Percentiles rank a stretch among this genome's conserved stretches.
Conservation (phyloP, 805 yeast species). For the Wickerhamiella hasegawae region DNA sequence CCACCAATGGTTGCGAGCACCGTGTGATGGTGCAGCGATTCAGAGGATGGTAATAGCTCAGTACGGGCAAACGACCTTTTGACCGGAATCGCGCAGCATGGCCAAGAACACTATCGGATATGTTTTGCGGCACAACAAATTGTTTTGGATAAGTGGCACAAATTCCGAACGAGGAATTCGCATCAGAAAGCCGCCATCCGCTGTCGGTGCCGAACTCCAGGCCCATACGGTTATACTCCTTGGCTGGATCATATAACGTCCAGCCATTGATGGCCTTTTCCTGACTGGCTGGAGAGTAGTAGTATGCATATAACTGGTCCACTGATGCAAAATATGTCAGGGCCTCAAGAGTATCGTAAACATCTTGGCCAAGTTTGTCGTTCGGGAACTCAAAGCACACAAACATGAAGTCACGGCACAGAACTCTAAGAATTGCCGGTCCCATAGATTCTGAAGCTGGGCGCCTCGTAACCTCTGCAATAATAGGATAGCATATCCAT, state of each 20-base stretch:
- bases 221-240: constrained; percentile 68
- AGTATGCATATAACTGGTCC: constrained; percentile 61
- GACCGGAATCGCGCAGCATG: constrained; percentile 82
- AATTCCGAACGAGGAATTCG: constrained; percentile 41
- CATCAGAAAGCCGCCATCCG: constrained; percentile 54
- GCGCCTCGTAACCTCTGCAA: constrained; percentile 28
- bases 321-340: constrained; percentile 40
- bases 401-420: constrained; percentile 74
- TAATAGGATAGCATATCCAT: constrained; percentile 86
- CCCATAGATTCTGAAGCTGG: constrained; percentile 8
- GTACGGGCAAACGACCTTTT: constrained; percentile 66
- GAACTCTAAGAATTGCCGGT: constrained; percentile 33
- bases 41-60: constrained; percentile 55
- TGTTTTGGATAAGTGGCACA: constrained; percentile 61
- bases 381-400: constrained; percentile 58
- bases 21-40: constrained; percentile 62
- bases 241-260: constrained; percentile 43
- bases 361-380: constrained; percentile 47
- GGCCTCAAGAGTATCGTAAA: constrained; percentile 52
- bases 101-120: constrained; percentile 66
- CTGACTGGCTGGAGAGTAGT: constrained; percentile 56
- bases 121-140: constrained; percentile 54
- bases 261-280: constrained; percentile 58
- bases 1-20: constrained; percentile 87
- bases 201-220: constrained; percentile 18